Conservation (phyloP, 495 filamentous ascomycete genomes). For the Penicillium simplicissimum region DNA sequence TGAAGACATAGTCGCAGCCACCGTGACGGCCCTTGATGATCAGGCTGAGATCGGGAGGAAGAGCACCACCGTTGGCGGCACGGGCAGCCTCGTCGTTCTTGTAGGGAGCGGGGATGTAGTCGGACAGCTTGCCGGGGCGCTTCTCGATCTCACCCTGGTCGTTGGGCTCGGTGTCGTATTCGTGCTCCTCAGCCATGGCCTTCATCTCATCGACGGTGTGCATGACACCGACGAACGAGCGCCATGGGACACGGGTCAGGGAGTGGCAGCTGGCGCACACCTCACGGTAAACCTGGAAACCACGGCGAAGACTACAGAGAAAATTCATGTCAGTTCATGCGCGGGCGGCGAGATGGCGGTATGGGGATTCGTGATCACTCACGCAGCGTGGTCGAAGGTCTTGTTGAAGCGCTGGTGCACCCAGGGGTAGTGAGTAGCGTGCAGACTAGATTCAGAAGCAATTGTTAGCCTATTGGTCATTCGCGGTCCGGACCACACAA, state of each 20-base stretch:
- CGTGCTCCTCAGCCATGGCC: conserved; percentile 93
- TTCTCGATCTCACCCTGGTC: conserved; percentile 97
- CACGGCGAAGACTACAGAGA: conserved; percentile 79
- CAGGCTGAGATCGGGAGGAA: conserved; percentile 95
- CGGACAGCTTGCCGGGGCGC: conserved; percentile 95
- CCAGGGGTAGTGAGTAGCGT: conserved; percentile 92
- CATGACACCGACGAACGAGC: conserved; percentile 82
- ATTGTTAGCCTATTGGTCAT: conserved; percentile 18
- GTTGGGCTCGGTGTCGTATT: conserved; percentile 98
- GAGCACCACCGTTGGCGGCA: conserved; percentile 96
- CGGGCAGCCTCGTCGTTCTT: conserved; percentile 98
- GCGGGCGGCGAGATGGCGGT: conserved; percentile 20
- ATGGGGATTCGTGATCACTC: conserved; percentile 43
- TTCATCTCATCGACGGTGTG: conserved; percentile 98
- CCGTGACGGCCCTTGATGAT: conserved; percentile 98
- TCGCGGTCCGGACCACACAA: conserved; percentile 24
- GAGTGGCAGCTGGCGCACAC: conserved; percentile 98
- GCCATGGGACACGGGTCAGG: conserved; percentile 89
- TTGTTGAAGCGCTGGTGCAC: conserved; percentile 85
- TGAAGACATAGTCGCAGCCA: conserved; percentile 98
- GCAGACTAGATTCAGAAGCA: conserved; percentile 60
- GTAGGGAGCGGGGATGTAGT: conserved; percentile 94
- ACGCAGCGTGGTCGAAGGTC: conserved; percentile 97
- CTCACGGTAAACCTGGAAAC: conserved; percentile 99
- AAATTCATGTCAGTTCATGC: conserved; percentile 29